A percentile compares a stretch with the other conserved stretches of the same genome.
Conservation (phyloP, 768 basidiomycete species). For the Hydnomerulius pinastri region DNA sequence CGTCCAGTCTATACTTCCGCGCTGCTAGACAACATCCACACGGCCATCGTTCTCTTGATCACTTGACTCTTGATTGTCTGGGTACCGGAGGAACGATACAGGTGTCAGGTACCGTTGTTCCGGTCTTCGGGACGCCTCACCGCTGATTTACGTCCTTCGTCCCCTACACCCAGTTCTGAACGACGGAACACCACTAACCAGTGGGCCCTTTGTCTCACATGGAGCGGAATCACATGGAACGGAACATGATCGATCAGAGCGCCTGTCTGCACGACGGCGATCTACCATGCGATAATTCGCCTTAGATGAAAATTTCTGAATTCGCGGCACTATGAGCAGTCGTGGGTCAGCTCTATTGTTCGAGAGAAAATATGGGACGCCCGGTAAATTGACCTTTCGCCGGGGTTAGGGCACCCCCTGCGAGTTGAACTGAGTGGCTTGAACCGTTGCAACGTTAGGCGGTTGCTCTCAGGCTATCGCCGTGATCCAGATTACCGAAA, state of each 20-base stretch:
- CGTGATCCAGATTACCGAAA: too few species aligned
- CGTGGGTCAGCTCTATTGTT: too few species aligned
- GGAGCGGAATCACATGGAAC: conserved; percentile 9
- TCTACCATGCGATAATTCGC: not conserved
- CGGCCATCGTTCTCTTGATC: not conserved
- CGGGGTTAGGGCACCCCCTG: too few species aligned
- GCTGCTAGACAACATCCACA: not conserved
- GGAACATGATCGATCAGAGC: not conserved
- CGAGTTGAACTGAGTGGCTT: too few species aligned
- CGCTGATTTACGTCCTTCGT: conserved; percentile 13
- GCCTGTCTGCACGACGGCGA: not conserved
- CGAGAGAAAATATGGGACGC: too few species aligned
- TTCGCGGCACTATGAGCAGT: too few species aligned
- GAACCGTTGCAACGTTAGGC: too few species aligned
- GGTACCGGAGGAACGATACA: not conserved
- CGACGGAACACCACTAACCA: not conserved
- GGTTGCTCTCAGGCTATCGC: too few species aligned
- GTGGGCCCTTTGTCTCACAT: conserved; percentile 7
- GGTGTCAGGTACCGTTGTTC: not conserved
- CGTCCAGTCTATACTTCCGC: not conserved
- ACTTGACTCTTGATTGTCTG: not conserved
- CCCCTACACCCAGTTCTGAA: not conserved
- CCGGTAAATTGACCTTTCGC: too few species aligned
- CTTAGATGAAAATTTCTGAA: too few species aligned
- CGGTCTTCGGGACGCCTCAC: not conserved